Evolutionary conservation across 164 flowering plant species (phyloP).

Genomic region (Akebia trifoliata): DNA sequence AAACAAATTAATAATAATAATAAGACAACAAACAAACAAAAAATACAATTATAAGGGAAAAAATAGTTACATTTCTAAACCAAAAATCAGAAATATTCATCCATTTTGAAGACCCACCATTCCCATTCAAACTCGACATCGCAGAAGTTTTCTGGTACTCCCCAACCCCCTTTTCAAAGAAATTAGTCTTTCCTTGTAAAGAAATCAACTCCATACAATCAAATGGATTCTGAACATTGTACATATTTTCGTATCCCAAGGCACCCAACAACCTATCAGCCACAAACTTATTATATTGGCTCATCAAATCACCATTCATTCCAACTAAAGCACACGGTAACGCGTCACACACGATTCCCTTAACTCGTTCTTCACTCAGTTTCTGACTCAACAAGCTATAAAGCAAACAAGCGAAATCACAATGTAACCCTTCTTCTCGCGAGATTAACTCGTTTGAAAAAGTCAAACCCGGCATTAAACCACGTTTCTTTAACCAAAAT

Average conservation of each 20-base stretch:
- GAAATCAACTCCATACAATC: slow-evolving; percentile 96
- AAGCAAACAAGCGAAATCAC: slow-evolving; percentile 77
- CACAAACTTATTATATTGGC: slow-evolving; percentile 74
- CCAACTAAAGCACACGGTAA: slow-evolving; percentile 76
- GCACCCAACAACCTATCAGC: slow-evolving; percentile 67
- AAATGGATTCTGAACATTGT: slow-evolving; percentile 59
- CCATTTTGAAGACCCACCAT: slow-evolving; percentile 60
- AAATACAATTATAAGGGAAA: neutral
- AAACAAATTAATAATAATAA: too few relatives aligned
- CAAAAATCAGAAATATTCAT: slow-evolving; percentile 56
- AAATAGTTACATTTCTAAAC: neutral
- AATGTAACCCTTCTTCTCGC: slow-evolving; percentile 75
- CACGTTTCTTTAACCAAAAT: too few relatives aligned
- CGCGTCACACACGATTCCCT: slow-evolving; percentile 68
- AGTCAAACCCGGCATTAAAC: too few relatives aligned
- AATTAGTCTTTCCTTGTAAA: too few relatives aligned
- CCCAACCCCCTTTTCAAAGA: slow-evolving; percentile 88
- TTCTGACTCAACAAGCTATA: slow-evolving; percentile 42
- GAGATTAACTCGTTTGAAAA: too few relatives aligned
- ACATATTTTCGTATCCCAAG: slow-evolving; percentile 56
- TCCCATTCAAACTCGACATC: slow-evolving; percentile 63
- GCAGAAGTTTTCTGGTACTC: slow-evolving; percentile 89
- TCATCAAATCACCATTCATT: slow-evolving; percentile 76
- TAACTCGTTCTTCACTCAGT: slow-evolving; percentile 53
- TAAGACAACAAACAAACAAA: neutral